A percentile compares a stretch with the other conserved stretches of the same genome.
phyloP scores from a whole-genome alignment of 2,329 filamentous ascomycete genomes.

The Phialocephala sp. region DNA sequence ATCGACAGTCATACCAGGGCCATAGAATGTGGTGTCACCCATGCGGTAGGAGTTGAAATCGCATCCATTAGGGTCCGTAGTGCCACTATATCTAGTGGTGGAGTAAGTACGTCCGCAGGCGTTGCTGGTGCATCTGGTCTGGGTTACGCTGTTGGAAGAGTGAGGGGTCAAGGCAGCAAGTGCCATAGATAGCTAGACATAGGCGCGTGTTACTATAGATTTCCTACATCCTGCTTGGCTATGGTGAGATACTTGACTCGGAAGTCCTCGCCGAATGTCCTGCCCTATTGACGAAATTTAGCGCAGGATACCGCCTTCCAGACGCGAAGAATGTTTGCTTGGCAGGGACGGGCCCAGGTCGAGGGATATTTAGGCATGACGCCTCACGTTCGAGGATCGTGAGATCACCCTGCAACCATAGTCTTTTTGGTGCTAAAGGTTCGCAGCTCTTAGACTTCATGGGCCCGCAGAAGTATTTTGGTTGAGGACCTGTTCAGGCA shows the following conservation, averaged over 20 bases:
- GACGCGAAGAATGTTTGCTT: background rate
- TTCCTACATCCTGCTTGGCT: background rate
- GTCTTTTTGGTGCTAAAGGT: background rate
- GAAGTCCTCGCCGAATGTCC: background rate
- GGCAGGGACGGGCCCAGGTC: background rate
- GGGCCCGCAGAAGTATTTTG: background rate
- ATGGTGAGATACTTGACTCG: background rate
- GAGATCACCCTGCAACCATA: background rate
- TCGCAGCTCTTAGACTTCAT: background rate
- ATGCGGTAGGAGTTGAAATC: slow-evolving; percentile 67
- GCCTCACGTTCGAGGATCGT: background rate
- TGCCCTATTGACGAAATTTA: background rate
- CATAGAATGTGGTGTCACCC: slow-evolving; percentile 62
- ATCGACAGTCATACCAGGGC: slow-evolving; percentile 58
- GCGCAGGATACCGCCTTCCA: too few relatives aligned
- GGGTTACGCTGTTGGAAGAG: slow-evolving; percentile 52
- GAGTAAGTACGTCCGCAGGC: slow-evolving; percentile 48
- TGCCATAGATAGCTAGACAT: background rate
- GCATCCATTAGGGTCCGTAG: slow-evolving; percentile 66
- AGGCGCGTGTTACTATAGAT: background rate
- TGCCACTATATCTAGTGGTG: slow-evolving; percentile 55
- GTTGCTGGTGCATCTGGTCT: slow-evolving; percentile 50
- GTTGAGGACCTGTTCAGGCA: background rate
- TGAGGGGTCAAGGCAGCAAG: slow-evolving; percentile 60
- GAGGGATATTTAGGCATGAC: slow-evolving; percentile 5